These are phyloP conservation scores for Claviceps quebecensis DNA, from an alignment of 2,329 filamentous ascomycete genomes.

Conservation along the genomic window DNA sequence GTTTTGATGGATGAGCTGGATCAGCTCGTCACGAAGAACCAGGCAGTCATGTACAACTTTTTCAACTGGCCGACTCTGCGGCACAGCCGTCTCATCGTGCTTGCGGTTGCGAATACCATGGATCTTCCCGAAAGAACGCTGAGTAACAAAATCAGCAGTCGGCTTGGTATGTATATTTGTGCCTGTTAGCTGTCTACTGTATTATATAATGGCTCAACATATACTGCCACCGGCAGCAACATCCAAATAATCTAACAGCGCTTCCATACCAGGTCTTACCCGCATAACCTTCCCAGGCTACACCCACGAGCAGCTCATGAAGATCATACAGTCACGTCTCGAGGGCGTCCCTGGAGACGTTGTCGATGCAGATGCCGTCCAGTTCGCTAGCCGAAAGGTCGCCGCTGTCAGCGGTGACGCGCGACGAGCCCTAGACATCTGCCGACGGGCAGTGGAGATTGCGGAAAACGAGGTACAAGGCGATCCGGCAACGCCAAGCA, in stretches of 20 bases:
- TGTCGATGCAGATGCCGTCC: slow-evolving; percentile 83
- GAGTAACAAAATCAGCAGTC: slow-evolving; percentile 95
- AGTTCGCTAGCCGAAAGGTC: slow-evolving; percentile 93
- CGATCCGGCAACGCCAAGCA: slow-evolving; percentile 49
- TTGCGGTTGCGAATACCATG: slow-evolving; percentile 98
- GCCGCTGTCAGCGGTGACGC: slow-evolving; percentile 93
- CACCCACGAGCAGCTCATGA: slow-evolving; percentile 92
- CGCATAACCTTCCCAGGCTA: slow-evolving; percentile 96
- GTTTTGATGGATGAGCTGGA: slow-evolving; percentile 98
- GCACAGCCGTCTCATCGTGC: slow-evolving; percentile 84
- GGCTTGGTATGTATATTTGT: slow-evolving; percentile 39
- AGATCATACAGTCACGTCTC: slow-evolving; percentile 89
- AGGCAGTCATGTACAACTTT: slow-evolving; percentile 99
- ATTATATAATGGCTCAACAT: not conserved
- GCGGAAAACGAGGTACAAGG: slow-evolving; percentile 56
- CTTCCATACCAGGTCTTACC: slow-evolving; percentile 45
- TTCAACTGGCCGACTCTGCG: slow-evolving; percentile 96
- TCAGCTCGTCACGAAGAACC: slow-evolving; percentile 93
- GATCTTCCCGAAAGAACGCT: slow-evolving; percentile 90
- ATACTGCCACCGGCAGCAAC: too few relatives aligned
- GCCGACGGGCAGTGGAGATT: slow-evolving; percentile 84
- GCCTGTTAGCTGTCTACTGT: not conserved
- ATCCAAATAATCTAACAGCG: not conserved
- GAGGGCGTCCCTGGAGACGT: slow-evolving; percentile 78
- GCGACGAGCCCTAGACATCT: slow-evolving; percentile 84